Evolutionary conservation across 352 stramenopile species (phyloP).

Genomic region (Phytophthora boehmeriae): DNA sequence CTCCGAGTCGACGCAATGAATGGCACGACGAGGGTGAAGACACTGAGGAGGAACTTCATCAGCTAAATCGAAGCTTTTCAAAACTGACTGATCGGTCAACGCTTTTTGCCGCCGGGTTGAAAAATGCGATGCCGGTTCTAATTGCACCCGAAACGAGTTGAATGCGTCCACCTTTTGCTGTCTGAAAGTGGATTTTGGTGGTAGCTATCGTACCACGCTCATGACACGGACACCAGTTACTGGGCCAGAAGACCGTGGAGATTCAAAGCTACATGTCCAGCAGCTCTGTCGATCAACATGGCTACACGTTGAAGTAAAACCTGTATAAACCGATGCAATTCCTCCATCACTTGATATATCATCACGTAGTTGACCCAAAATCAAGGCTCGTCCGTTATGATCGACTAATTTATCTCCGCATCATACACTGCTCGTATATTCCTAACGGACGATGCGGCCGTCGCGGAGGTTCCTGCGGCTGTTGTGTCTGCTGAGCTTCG

Average conservation of each 20-base stretch:
- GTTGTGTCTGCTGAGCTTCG: slow-evolving; percentile 64
- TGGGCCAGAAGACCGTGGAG: no score
- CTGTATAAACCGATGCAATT: not conserved
- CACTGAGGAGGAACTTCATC: not conserved
- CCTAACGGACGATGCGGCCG: slow-evolving; percentile 57
- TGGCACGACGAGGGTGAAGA: slow-evolving; percentile 6
- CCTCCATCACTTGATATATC: slow-evolving; percentile 9
- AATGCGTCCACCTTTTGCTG: not conserved
- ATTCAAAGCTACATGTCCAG: no score
- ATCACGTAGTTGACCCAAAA: slow-evolving; percentile 11
- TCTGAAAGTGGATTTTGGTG: not conserved
- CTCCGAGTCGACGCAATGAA: not conserved
- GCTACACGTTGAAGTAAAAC: not conserved
- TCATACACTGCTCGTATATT: slow-evolving; percentile 7
- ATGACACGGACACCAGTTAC: not conserved
- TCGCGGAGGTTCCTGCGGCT: slow-evolving; percentile 66
- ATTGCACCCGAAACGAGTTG: not conserved
- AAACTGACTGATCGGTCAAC: not conserved
- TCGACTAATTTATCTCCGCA: not conserved
- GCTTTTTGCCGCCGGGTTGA: not conserved
- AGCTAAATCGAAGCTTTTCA: slow-evolving; percentile 11
- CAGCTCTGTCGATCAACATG: no score
- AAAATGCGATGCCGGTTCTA: not conserved
- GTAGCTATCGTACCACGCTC: slow-evolving; percentile 4
- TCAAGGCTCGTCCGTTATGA: slow-evolving; percentile 1